Base-by-base conservation (phyloP, 2,329 filamentous ascomycete species). In the Sporothrix schenckii region DNA sequence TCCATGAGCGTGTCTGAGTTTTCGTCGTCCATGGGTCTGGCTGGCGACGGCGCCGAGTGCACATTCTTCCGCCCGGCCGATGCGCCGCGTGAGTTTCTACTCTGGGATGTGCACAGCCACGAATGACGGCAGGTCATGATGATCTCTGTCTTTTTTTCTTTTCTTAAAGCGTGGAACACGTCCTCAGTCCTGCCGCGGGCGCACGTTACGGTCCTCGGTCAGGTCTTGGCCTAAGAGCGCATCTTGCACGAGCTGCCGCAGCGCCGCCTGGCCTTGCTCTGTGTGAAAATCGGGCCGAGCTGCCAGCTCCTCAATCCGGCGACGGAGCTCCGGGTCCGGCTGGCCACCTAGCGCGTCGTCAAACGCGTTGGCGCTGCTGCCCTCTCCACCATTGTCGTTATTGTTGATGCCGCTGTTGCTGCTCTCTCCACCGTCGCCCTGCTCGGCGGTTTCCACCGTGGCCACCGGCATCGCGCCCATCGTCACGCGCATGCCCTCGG, bases 251-350 rank as follows among this genome's bases (percentile, higher is more conserved):
- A 99, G 82, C 74, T 88, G 86, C 72, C 93, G 87, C 76, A 99
- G 80, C 77, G 94, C 89, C 27, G 86, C 86, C 80, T 99, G 95
- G 4, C 91, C 92, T 72, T 91, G 88, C 69, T 92, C 89, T 5
- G 89, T 91, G 75, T 94, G 85, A 76, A 97, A 97, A 77, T 98
- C 93, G 30, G 91, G 89, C 53, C 93, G 86, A 49, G 90, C 86
- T 2, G 95, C 94, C 72, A 99, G 81, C 80, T 97, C 91, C 76
- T 98, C 93, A 77, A 99, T 98, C 68, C 92, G 86, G 74, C 91
- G 85, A 77, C 91, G 88, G 74, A 99, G 92, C 74, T 94, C 93
- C 1, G 92, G 89, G 77, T 98, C 93, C 10, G 90, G 87, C 71
- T 84, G 84, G 1, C 83, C 84, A 7, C 87, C 86, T 14, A 87